Base-by-base conservation (phyloP, 345 rosid genomes). In the Corchorus capsularis region DNA sequence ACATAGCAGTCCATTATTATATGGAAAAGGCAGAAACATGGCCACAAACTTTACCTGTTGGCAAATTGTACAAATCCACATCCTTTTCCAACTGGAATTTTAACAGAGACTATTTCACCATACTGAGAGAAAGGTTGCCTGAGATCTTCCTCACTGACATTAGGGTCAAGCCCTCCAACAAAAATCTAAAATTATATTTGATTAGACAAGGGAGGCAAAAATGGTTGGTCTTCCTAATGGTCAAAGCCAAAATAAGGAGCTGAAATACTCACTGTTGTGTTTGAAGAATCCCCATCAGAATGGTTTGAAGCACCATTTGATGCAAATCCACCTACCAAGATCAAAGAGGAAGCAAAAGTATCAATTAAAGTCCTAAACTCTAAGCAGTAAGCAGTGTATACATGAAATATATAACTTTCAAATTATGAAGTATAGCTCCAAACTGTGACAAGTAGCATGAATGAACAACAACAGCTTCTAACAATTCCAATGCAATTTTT, bases 11-110 rank as follows among this genome's bases (percentile, higher is more conserved):
- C 35, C n/a, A n/a, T n/a, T 8, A 11, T 32, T 35, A 43, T 19
- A 64, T 47, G 56, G 53, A 27, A 47, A 63, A 68, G 53, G 7
- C 64, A 62, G 62, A 71, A 67, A 70, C 22, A 68, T 9, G 39
- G 65, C 62, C 53, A 69, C 27, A 49, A 71, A 56, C 10, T 63
- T 80, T 81, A 95, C 98, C 97, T 93, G 88, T 76, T 85, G 64
- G 91, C 92, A 81, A 90, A 96, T 77, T 93, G 98, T 77, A 96
- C 92, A 84, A 96, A 96, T 0, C 98, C 99, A 71, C 97, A 96
- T 86, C 96, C 94, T 86, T 92, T 96, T 43, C 96, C 94, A 46
- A 81, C 76, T 53, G 98, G 99, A 79, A 96, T 96, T 83, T 96
- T 93, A 59, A 96, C 94, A 6, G 94, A 93, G 35, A 90, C 87